Evolutionary conservation across 1,139 yeast genomes (phyloP), one percentile per base, ranked within the genome.

Genomic region (Meyerozyma athensensis): DNA sequence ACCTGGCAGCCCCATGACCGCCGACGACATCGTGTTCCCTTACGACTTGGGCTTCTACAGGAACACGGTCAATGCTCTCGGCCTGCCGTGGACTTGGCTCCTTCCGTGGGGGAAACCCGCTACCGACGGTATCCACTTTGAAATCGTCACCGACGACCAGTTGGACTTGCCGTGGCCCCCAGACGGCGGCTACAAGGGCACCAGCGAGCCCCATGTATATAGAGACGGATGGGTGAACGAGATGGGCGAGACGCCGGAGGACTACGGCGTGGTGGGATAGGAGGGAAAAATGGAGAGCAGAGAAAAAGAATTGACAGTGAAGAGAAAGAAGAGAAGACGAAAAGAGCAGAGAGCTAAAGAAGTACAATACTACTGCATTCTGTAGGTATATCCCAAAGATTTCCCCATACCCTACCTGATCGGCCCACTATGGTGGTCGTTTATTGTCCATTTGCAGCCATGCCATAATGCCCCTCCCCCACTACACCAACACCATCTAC

Each of bases 161-260:
- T 54, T 81, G 38, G 71, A 75, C 4, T 61, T 81, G 42, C 94
- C 89, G 1, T 87, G 96, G 95, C 96, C 96, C 0, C 94, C 95
- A 2, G 96, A 86, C 63, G 89, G 87, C 3, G 79, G 80, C 0
- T 72, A 78, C 48, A 72, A 65, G 43, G 72, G 59, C 12, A 47
- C 47, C 13, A 33, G 33, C 3, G 51, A 52, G 9, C 56, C 44
- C 43, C 7, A 50, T 14, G 44, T 43, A 5, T 28, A 28, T 28
- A 16, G 19, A 16, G 32, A 28, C 12, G 14, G 20, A 36, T 90
- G 96, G 96, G 63, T 63, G 42, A 89, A 86, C 53, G 81, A 74
- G 34, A 71, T 83, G 58, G 98, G 98, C 7, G 97, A 90, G 52
- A 72, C 75, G 4, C 63, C 92, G 37, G 73, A 73, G 33, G 96